Percentiles rank a stretch among this genome's conserved stretches.
Evolutionary conservation across 192 early-diverging fungal species (phyloP).

Genomic region (Coemansia sp.): DNA sequence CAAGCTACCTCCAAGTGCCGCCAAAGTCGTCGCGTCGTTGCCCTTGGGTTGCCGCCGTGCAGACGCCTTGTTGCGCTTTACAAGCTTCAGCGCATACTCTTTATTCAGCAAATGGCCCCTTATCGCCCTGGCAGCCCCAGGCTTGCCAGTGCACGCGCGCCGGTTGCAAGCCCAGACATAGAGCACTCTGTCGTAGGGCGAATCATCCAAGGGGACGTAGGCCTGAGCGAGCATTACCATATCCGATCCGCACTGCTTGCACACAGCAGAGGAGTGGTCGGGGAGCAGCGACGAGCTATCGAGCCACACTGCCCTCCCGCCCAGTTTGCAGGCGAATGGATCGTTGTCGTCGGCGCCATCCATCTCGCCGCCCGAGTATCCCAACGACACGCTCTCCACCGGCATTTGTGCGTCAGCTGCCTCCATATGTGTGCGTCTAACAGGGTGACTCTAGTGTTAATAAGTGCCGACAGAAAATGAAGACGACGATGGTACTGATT

Average conservation of each 20-base stretch:
- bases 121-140: conserved; percentile 61
- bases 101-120: conserved; percentile 67
- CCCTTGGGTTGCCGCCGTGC: not conserved
- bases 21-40: not conserved
- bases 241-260: conserved; percentile 60
- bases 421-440: not conserved
- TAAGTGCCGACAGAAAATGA: no score
- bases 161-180: conserved; percentile 85
- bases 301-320: conserved; percentile 44
- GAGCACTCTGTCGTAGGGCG: conserved; percentile 71
- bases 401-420: not conserved
- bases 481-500: no score
- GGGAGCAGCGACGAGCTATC: conserved; percentile 29
- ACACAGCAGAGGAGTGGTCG: conserved; percentile 21
- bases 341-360: conserved; percentile 13
- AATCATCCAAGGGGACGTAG: conserved; percentile 72
- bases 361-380: conserved; percentile 40
- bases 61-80: conserved; percentile 35
- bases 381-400: conserved; percentile 13
- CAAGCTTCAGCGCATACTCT: conserved; percentile 63
- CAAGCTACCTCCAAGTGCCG: not conserved
- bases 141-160: conserved; percentile 69
- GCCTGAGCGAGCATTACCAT: conserved; percentile 76
- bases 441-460: not conserved
- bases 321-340: conserved; percentile 35